Percentiles rank a stretch among this genome's conserved stretches.
phyloP scores from a whole-genome alignment of 2,329 filamentous ascomycete species.

The Aspergillus chevalieri region DNA sequence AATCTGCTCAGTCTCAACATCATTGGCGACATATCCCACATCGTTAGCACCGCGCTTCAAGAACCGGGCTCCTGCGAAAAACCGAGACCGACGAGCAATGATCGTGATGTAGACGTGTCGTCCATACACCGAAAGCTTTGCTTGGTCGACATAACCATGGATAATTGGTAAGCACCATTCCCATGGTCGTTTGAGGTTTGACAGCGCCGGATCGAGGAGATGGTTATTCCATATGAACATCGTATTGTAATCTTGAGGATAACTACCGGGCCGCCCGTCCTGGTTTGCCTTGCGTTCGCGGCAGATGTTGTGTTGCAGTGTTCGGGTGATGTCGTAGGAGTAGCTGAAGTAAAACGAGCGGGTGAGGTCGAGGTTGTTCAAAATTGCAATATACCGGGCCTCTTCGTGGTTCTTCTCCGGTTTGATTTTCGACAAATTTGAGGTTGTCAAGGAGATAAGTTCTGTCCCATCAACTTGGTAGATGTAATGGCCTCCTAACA shows the following conservation, averaged over 20 bases:
- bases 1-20: conserved; percentile 98
- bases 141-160: conserved; percentile 93
- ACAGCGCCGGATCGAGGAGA: conserved; percentile 68
- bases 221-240: conserved; percentile 99
- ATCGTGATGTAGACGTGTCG: conserved; percentile 86
- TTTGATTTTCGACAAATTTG: conserved; percentile 60
- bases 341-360: conserved; percentile 98
- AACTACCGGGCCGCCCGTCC: conserved; percentile 55
- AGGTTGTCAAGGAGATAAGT: conserved; percentile 75
- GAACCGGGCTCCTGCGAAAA: conserved; percentile 90
- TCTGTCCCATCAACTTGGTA: conserved; percentile 95
- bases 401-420: conserved; percentile 85
- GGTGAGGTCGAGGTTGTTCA: conserved; percentile 85
- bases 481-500: conserved; percentile 91
- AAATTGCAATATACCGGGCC: conserved; percentile 76
- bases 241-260: conserved; percentile 75
- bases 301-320: conserved; percentile 85
- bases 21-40: conserved; percentile 90
- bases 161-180: conserved; percentile 97
- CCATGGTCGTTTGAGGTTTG: conserved; percentile 69
- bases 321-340: conserved; percentile 90
- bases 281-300: conserved; percentile 67
- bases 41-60: conserved; percentile 94
- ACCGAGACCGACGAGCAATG: conserved; percentile 83
- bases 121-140: conserved; percentile 77